Percentiles rank a stretch among this genome's conserved stretches.
Evolutionary conservation across 306 rosid genomes (phyloP).

Genomic region (Dalbergia cultrata): DNA sequence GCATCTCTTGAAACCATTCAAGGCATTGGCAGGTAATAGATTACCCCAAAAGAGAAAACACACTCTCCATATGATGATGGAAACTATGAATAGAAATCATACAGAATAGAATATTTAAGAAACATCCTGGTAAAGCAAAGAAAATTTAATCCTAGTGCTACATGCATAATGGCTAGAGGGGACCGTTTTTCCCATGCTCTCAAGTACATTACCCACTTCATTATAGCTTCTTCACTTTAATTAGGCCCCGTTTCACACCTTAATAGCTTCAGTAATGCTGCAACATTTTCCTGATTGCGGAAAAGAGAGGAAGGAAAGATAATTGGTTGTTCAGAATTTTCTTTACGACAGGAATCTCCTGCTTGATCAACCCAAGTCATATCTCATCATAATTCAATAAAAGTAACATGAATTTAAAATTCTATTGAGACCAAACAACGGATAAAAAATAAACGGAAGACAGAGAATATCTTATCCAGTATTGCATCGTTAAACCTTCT

Average conservation of each 20-base stretch:
- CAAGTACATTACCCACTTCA: constrained; percentile 66
- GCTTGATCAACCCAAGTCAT: constrained; percentile 17
- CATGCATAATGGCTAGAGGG: constrained; percentile 58
- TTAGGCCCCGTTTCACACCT: constrained; percentile 50
- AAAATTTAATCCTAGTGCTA: constrained; percentile 56
- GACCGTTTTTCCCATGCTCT: constrained; percentile 62
- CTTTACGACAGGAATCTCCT: constrained; percentile 11
- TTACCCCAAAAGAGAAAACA: too few species aligned
- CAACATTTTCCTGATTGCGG: constrained; percentile 4
- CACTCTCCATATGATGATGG: constrained; percentile 32
- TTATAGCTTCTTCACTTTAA: constrained; percentile 62
- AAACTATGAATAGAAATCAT: constrained; percentile 39
- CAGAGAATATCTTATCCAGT: neutral
- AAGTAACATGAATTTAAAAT: too few species aligned
- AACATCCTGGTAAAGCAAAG: constrained; percentile 35
- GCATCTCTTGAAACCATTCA: too few species aligned
- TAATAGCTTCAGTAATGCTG: constrained; percentile 47
- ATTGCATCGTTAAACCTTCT: neutral
- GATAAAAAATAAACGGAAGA: neutral
- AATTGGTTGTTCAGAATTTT: neutral
- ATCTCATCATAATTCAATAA: neutral
- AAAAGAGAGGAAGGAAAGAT: constrained; percentile 8
- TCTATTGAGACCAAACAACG: too few species aligned
- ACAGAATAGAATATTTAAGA: constrained; percentile 43
- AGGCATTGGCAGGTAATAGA: too few species aligned